Conservation (phyloP, 352 stramenopile species). For the Globisporangium okanoganense region DNA sequence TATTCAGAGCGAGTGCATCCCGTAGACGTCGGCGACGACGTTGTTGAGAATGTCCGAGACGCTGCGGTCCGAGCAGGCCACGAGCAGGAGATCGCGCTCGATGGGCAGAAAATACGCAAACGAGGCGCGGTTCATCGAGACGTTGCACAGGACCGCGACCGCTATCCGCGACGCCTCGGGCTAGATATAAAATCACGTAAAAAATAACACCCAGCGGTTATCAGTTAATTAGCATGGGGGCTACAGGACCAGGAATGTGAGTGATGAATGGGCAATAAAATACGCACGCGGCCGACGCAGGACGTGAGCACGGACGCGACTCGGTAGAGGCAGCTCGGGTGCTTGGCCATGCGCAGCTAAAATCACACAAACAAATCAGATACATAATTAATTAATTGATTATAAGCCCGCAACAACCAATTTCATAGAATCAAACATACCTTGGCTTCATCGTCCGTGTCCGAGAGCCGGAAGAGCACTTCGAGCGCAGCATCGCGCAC, state of each 20-base stretch:
- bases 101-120: constrained; percentile 79
- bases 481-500: constrained; percentile 72
- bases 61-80: constrained; percentile 70
- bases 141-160: constrained; percentile 62
- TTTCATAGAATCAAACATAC: constrained; percentile 13
- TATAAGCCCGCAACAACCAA: not conserved
- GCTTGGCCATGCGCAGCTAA: constrained; percentile 59
- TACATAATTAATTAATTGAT: not conserved
- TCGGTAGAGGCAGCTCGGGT: constrained; percentile 58
- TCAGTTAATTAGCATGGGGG: too few relatives aligned
- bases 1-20: constrained; percentile 81
- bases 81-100: constrained; percentile 69
- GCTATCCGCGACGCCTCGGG: constrained; percentile 72
- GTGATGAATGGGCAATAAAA: not conserved
- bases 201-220: too few relatives aligned
- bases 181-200: too few relatives aligned
- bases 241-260: not conserved
- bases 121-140: constrained; percentile 74
- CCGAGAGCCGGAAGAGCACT: constrained; percentile 68
- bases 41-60: constrained; percentile 81
- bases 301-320: constrained; percentile 54
- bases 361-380: not conserved
- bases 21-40: constrained; percentile 74
- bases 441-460: constrained; percentile 56
- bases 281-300: constrained; percentile 64